These are phyloP conservation scores for Gremmenia infestans DNA, from an alignment of 2,329 filamentous ascomycete genomes.

Conservation along the genomic window DNA sequence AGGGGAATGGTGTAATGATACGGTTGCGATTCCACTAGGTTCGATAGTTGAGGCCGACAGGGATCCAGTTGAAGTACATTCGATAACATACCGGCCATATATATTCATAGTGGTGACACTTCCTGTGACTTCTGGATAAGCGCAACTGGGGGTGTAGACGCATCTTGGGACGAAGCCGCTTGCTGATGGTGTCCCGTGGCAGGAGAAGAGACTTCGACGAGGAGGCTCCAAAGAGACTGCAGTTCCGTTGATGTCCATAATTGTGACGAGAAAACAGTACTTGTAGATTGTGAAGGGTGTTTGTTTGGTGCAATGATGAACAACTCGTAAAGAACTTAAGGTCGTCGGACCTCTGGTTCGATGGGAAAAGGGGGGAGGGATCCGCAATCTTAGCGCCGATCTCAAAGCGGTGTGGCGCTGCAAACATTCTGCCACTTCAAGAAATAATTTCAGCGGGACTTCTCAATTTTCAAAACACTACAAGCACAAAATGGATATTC, in stretches of 20 bases:
- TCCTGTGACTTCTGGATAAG: background rate
- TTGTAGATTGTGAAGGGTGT: no score
- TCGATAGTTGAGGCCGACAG: background rate
- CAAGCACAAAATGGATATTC: conserved; percentile 48
- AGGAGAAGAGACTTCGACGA: background rate
- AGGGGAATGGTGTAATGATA: background rate
- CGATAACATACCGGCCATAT: background rate
- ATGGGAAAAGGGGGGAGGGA: background rate
- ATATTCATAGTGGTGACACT: background rate
- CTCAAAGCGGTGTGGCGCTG: background rate
- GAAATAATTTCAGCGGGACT: background rate
- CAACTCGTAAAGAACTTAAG: background rate
- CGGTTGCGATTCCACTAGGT: background rate
- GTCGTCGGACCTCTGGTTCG: background rate
- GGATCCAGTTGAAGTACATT: background rate
- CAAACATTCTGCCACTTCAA: background rate
- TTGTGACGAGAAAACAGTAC: background rate
- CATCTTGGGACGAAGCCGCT: background rate
- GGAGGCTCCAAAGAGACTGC: no score
- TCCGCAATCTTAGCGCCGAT: background rate
- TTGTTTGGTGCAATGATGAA: no score
- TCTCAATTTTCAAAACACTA: background rate
- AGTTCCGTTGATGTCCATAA: background rate
- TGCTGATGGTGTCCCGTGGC: background rate
- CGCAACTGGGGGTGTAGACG: background rate